Percentiles rank a stretch among this genome's conserved stretches.
These are phyloP conservation scores for Populus pruinosa DNA, from an alignment of 345 rosid species.

Conservation along the genomic window DNA sequence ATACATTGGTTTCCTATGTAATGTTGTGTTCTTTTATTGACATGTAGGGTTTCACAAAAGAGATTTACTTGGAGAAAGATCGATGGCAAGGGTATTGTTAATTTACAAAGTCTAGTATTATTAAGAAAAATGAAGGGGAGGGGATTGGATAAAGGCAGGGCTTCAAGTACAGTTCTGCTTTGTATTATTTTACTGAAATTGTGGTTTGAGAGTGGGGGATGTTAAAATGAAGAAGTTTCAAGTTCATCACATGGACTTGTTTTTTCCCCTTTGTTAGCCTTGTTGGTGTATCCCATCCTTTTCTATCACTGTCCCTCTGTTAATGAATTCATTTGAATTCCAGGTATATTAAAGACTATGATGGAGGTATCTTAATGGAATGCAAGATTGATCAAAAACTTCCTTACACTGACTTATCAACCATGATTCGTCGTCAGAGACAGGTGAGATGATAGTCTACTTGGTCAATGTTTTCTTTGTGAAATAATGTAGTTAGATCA, in stretches of 20 bases:
- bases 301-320: background rate
- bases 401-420: slow-evolving; percentile 88
- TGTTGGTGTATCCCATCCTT: background rate
- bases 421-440: slow-evolving; percentile 88
- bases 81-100: slow-evolving; percentile 92
- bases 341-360: slow-evolving; percentile 96
- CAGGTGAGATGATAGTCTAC: slow-evolving; percentile 42
- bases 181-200: background rate
- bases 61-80: slow-evolving; percentile 94
- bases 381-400: slow-evolving; percentile 97
- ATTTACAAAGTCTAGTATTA: slow-evolving; percentile 6
- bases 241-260: background rate
- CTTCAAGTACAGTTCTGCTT: background rate
- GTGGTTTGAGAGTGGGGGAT: background rate
- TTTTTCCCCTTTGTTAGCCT: background rate
- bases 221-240: background rate
- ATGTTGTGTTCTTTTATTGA: background rate
- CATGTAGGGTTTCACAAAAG: slow-evolving; percentile 93
- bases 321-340: slow-evolving; percentile 1
- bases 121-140: background rate
- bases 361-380: slow-evolving; percentile 98
- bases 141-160: background rate
- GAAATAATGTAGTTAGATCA: background rate
- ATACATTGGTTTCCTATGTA: background rate
- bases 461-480: background rate